Evolutionary conservation across 169 alveolate genomes (phyloP).

Genomic region (Sarcocystis neurona): DNA sequence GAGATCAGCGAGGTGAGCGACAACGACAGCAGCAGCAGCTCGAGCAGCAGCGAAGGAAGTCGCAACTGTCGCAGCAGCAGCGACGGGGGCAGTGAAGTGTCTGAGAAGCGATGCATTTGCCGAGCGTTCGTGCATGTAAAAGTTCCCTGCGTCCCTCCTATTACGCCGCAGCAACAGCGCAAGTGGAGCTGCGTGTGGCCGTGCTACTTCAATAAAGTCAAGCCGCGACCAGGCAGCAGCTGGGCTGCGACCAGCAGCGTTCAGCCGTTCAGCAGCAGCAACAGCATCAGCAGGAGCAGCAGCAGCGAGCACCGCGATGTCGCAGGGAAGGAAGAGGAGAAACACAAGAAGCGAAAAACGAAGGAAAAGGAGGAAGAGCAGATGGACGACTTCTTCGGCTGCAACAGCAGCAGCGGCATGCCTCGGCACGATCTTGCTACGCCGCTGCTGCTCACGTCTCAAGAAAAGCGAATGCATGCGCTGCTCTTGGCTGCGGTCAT

Average conservation of each 20-base stretch:
- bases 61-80: too few relatives aligned
- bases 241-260: background rate
- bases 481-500: conserved; percentile 3
- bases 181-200: conserved; percentile 20
- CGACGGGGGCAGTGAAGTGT: too few relatives aligned
- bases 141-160: conserved; percentile 27
- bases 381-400: background rate
- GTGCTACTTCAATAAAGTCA: conserved; percentile 12
- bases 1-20: too few relatives aligned
- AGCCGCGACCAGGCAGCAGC: background rate
- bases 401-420: background rate
- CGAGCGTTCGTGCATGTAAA: background rate
- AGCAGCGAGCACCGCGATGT: background rate
- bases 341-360: background rate
- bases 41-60: too few relatives aligned
- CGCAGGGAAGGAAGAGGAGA: background rate
- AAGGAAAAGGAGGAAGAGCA: background rate
- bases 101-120: background rate
- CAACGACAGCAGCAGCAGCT: too few relatives aligned
- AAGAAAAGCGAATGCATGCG: background rate
- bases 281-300: background rate
- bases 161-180: conserved; percentile 16
- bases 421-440: background rate
- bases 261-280: background rate
- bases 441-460: background rate